Percentiles rank a stretch among this genome's conserved stretches.
Evolutionary conservation across 164 flowering plant species (phyloP).

Genomic region (Litsea cubeba): DNA sequence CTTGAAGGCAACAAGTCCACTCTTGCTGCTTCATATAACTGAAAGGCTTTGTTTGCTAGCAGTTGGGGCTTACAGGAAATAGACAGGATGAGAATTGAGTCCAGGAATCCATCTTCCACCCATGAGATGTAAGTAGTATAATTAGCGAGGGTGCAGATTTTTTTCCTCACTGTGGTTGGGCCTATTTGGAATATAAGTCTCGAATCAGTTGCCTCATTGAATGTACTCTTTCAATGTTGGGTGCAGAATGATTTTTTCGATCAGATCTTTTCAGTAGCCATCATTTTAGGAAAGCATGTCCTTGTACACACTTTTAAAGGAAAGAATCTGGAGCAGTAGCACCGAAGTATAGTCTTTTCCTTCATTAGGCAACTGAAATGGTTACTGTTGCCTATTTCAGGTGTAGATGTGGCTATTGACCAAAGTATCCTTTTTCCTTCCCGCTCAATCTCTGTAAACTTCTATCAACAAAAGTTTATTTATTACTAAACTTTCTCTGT

Average conservation of each 20-base stretch:
- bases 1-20: slow-evolving; percentile 38
- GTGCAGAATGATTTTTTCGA: background rate
- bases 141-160: background rate
- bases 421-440: background rate
- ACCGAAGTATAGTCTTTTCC: background rate
- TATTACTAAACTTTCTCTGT: too few relatives aligned
- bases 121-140: background rate
- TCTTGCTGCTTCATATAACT: slow-evolving; percentile 46
- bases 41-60: slow-evolving; percentile 81
- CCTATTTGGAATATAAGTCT: background rate
- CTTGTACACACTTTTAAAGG: background rate
- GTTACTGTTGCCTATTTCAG: too few relatives aligned
- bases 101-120: slow-evolving; percentile 59
- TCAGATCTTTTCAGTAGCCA: background rate
- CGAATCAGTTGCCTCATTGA: too few relatives aligned
- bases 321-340: background rate
- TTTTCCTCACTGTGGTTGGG: background rate
- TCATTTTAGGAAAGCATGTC: background rate
- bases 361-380: background rate
- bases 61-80: slow-evolving; percentile 68
- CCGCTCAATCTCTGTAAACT: background rate
- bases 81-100: slow-evolving; percentile 78
- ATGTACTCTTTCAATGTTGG: background rate
- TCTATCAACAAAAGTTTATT: background rate
- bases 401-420: background rate